phyloP scores from a whole-genome alignment of 2,329 filamentous ascomycete species.

The Penicillium aurantiogriseum region DNA sequence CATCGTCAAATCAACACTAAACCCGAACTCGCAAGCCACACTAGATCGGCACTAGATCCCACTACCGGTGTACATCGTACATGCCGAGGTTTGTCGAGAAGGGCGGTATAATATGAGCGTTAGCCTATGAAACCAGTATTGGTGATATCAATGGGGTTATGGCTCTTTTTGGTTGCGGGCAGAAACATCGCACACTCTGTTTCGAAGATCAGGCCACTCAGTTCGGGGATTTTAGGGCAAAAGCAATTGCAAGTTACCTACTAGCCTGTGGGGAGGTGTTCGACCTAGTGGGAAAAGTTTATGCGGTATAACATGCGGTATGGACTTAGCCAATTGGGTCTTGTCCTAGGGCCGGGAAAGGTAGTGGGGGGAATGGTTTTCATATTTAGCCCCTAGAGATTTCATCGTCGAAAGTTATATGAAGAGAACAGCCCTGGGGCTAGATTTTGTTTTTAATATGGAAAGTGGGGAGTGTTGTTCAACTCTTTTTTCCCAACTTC shows the following conservation, averaged over 20 bases:
- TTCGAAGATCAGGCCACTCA: background rate
- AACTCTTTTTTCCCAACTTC: background rate
- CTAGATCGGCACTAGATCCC: conserved; percentile 1
- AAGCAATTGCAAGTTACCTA: background rate
- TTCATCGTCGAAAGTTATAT: background rate
- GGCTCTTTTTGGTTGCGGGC: background rate
- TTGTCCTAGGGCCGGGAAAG: background rate
- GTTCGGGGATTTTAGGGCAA: too few species aligned
- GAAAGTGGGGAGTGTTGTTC: background rate
- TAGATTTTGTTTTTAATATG: background rate
- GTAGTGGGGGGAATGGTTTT: background rate
- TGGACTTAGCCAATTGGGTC: background rate
- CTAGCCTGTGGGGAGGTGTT: background rate
- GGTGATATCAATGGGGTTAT: background rate
- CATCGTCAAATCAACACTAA: background rate
- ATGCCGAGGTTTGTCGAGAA: background rate
- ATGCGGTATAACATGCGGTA: conserved; percentile 6
- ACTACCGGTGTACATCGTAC: background rate
- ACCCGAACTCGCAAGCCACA: background rate
- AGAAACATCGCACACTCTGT: too few species aligned
- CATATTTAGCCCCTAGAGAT: background rate
- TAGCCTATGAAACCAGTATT: background rate
- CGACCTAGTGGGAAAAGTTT: background rate
- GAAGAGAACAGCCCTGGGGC: background rate
- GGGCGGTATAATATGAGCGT: background rate